Evolutionary conservation across 495 filamentous ascomycete species (phyloP).

Genomic region (Aspergillus heteromorphus): DNA sequence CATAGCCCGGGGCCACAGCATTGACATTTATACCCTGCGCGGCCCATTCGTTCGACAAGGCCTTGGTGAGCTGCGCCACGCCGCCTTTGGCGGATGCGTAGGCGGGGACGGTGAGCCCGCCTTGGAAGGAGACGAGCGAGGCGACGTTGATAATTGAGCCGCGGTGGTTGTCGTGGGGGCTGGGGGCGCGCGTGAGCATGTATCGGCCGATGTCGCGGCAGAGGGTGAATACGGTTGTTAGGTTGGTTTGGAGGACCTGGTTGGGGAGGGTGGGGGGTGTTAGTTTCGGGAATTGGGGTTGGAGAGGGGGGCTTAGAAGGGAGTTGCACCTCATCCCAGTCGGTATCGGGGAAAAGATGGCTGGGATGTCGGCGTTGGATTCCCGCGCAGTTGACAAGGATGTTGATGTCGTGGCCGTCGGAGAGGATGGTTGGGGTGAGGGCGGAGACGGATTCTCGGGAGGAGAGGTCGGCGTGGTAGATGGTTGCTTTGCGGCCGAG

Average conservation of each 20-base stretch:
- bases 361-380: slow-evolving; percentile 73
- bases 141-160: slow-evolving; percentile 80
- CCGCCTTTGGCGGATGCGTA: slow-evolving; percentile 81
- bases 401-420: slow-evolving; percentile 57
- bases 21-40: slow-evolving; percentile 66
- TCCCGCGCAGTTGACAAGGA: slow-evolving; percentile 81
- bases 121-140: slow-evolving; percentile 75
- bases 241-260: slow-evolving; percentile 74
- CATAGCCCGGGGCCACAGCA: slow-evolving; percentile 68
- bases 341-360: slow-evolving; percentile 62
- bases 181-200: slow-evolving; percentile 57
- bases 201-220: slow-evolving; percentile 73
- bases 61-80: slow-evolving; percentile 75
- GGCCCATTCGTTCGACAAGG: slow-evolving; percentile 78
- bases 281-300: too few species aligned
- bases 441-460: slow-evolving; percentile 45
- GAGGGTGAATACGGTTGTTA: slow-evolving; percentile 69
- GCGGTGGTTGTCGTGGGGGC: slow-evolving; percentile 33
- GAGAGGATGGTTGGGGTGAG: slow-evolving; percentile 56
- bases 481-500: slow-evolving; percentile 63
- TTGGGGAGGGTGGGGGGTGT: neutral
- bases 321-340: slow-evolving; percentile 59
- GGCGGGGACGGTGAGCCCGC: slow-evolving; percentile 75
- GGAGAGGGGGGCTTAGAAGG: neutral
- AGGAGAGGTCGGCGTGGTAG: slow-evolving; percentile 66